Evolutionary conservation across 805 yeast species (phyloP), one percentile per base, ranked within the genome.

Genomic region (Candida hispaniensis): DNA sequence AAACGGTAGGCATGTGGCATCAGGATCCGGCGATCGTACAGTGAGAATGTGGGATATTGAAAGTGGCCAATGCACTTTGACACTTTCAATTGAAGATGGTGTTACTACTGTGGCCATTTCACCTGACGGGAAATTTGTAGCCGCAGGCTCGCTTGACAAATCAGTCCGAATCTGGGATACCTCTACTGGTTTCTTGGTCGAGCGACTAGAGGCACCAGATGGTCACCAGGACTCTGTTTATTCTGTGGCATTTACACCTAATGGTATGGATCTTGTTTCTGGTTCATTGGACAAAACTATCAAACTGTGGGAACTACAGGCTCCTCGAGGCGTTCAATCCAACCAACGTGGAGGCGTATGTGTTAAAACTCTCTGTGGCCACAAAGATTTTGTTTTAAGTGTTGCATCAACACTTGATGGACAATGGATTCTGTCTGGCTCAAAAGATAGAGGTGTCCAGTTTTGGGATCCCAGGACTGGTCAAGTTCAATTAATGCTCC

Each of bases 151-250:
- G 20, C 71, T 88, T 46, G 98, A 88, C 63, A 71, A 93, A 60
- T 79, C 94, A 18, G 96, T 91, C 34, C 71, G 97, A 44, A 94
- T 91, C 30, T 88, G 97, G 96, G 95, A 88, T 61, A 79, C 94
- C 7, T 72, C 80, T 28, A 79, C 93, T 15, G 95, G 95, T 2
- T 79, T 79, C 64, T 63, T 86, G 35, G 93, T 88, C 24, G 96
- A 86, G 65, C 71, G 94, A 54, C 68, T 88, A 44, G 96, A 86
- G 53, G 77, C 86, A 11, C 94, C 93, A 39, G 88, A 88, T 46
- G 96, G 97, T 16, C 97, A 88, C 60, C 82, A 77, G 65, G 96
- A 88, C 57, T 81, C 94, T 3, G 97, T 88, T 29, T 88, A 91
- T 62, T 76, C 91, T 5, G 96, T 88, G 21, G 86, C 93, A 3